phyloP scores from a whole-genome alignment of 2,329 filamentous ascomycete species.

The Aaosphaeria arxii region DNA sequence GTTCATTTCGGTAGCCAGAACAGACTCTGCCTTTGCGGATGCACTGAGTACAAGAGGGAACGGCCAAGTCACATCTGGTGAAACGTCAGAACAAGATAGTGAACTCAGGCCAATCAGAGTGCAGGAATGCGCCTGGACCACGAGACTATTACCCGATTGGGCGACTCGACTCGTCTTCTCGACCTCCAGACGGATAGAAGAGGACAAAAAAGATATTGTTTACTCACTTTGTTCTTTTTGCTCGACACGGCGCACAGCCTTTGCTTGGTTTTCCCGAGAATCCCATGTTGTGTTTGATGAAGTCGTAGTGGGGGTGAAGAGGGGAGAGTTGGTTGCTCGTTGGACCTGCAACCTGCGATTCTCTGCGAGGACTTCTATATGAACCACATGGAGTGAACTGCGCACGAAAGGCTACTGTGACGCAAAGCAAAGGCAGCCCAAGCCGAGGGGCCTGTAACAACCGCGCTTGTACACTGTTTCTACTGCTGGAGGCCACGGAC shows the following conservation, averaged over 20 bases:
- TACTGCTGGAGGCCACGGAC: too few relatives aligned
- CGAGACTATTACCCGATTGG: slow-evolving; percentile 8
- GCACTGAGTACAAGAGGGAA: slow-evolving; percentile 19
- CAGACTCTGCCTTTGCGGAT: slow-evolving; percentile 13
- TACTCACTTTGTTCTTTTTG: slow-evolving; percentile 16
- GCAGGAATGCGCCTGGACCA: neutral
- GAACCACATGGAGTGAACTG: too few relatives aligned
- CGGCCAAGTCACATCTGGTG: slow-evolving; percentile 14
- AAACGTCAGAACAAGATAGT: neutral
- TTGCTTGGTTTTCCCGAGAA: slow-evolving; percentile 16
- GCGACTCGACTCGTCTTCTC: neutral
- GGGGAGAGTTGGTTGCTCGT: too few relatives aligned
- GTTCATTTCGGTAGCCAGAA: slow-evolving; percentile 18
- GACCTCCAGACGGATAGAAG: too few relatives aligned
- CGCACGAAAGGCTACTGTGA: too few relatives aligned
- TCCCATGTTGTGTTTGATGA: slow-evolving; percentile 4
- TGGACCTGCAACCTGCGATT: too few relatives aligned
- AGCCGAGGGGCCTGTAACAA: too few relatives aligned
- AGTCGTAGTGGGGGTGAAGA: too few relatives aligned
- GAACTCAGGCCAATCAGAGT: neutral
- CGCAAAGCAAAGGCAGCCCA: too few relatives aligned
- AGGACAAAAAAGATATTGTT: neutral
- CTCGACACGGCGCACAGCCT: slow-evolving; percentile 14
- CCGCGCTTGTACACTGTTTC: too few relatives aligned
- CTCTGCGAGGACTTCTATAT: too few relatives aligned